phyloP scores from a whole-genome alignment of 345 rosid species.

The Acer negundo region DNA sequence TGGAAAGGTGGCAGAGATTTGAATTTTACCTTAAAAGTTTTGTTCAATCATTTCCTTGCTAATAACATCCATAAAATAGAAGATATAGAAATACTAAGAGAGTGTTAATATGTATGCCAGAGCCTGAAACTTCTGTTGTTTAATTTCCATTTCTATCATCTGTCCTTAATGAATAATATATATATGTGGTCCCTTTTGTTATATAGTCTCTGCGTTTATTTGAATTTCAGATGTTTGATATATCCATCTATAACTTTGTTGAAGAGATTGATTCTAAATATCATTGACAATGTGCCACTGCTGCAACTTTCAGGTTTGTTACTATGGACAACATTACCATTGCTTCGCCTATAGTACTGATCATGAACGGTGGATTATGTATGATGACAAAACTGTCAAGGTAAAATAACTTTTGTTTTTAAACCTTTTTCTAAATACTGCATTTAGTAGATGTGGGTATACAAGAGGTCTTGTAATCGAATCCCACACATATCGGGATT shows the following conservation, averaged over 20 bases:
- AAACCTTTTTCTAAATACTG: not conserved
- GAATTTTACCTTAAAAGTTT: not conserved
- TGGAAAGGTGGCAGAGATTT: not conserved
- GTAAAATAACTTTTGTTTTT: constrained; percentile 37
- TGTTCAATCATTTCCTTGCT: not conserved
- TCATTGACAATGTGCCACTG: constrained; percentile 15
- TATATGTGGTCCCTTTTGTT: not conserved
- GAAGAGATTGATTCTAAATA: not conserved
- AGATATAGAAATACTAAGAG: not conserved
- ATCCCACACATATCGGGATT: not conserved
- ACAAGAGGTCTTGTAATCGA: not conserved
- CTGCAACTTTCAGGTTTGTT: constrained; percentile 74
- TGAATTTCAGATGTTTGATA: not conserved
- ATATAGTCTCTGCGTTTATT: not conserved
- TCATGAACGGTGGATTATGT: constrained; percentile 81
- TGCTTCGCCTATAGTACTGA: constrained; percentile 90
- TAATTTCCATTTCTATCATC: not conserved
- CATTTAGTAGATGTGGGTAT: not conserved
- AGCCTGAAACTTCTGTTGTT: not conserved
- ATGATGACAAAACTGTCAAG: constrained; percentile 94
- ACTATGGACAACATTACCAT: constrained; percentile 97
- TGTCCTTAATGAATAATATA: not conserved
- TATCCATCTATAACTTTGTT: not conserved
- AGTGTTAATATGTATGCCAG: not conserved
- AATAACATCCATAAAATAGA: not conserved